These are phyloP conservation scores for Ogataea hybrid DNA, from an alignment of 1,139 yeast genomes.

Conservation along the genomic window DNA sequence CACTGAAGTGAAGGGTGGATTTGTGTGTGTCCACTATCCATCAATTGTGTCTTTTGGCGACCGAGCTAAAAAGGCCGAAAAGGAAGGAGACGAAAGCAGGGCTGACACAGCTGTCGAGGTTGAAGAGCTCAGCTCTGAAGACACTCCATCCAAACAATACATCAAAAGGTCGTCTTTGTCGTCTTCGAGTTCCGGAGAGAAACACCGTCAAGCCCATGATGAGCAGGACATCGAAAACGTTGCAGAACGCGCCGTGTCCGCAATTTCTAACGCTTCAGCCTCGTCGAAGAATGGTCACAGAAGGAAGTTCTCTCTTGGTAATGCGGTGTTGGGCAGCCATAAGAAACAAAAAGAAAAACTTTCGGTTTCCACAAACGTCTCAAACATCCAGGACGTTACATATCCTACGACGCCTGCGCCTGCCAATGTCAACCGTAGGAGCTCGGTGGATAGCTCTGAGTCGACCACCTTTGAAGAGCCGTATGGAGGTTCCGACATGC, in stretches of 20 bases:
- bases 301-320: slow-evolving; percentile 64
- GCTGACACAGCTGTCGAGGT: slow-evolving; percentile 23
- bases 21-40: slow-evolving; percentile 75
- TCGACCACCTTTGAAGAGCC: slow-evolving; percentile 52
- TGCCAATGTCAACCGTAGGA: slow-evolving; percentile 31
- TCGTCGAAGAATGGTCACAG: slow-evolving; percentile 44
- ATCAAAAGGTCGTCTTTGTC: slow-evolving; percentile 19
- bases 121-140: slow-evolving; percentile 31
- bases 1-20: slow-evolving; percentile 93
- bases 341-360: slow-evolving; percentile 40
- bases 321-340: slow-evolving; percentile 43
- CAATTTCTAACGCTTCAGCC: slow-evolving; percentile 19
- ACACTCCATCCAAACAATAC: slow-evolving; percentile 24
- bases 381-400: slow-evolving; percentile 36
- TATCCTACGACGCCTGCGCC: slow-evolving; percentile 46
- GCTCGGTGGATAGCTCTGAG: slow-evolving; percentile 44
- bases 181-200: slow-evolving; percentile 18
- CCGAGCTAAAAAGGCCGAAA: slow-evolving; percentile 34
- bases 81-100: slow-evolving; percentile 18
- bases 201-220: slow-evolving; percentile 8
- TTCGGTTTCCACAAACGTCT: slow-evolving; percentile 33
- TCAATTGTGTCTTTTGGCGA: slow-evolving; percentile 31
- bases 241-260: slow-evolving; percentile 15
- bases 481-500: slow-evolving; percentile 58
- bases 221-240: slow-evolving; percentile 13